Conservation (phyloP, 257 asterid genomes). For the Osmanthus fragrans region DNA sequence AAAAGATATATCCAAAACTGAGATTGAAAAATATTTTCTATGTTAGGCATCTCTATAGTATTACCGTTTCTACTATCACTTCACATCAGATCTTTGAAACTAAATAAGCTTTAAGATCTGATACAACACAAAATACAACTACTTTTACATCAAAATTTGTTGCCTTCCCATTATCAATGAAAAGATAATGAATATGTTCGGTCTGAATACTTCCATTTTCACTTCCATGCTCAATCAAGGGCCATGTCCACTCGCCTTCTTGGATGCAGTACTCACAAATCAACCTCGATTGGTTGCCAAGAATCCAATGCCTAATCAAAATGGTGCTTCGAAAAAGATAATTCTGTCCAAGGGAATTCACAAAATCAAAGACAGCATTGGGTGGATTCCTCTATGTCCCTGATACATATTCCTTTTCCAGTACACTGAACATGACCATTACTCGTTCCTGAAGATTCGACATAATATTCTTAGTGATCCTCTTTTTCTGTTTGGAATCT, state of each 20-base stretch:
- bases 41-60: not conserved
- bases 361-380: not conserved
- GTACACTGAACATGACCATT: slow-evolving; percentile 66
- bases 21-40: no score
- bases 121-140: not conserved
- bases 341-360: not conserved
- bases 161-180: not conserved
- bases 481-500: slow-evolving; percentile 68
- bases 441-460: slow-evolving; percentile 77
- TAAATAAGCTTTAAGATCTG: not conserved
- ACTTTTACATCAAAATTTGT: not conserved
- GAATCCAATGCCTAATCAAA: not conserved
- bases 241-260: not conserved
- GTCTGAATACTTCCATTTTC: not conserved
- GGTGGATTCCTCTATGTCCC: slow-evolving; percentile 25
- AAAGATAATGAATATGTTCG: not conserved
- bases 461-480: slow-evolving; percentile 75
- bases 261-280: not conserved
- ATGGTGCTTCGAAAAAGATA: not conserved
- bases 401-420: slow-evolving; percentile 89
- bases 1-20: no score
- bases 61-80: not conserved
- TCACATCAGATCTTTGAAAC: not conserved
- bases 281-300: not conserved
- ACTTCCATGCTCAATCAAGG: not conserved